These are phyloP conservation scores for Parvularia atlantis DNA, from an alignment of 78 protist genomes.

Conservation along the genomic window DNA sequence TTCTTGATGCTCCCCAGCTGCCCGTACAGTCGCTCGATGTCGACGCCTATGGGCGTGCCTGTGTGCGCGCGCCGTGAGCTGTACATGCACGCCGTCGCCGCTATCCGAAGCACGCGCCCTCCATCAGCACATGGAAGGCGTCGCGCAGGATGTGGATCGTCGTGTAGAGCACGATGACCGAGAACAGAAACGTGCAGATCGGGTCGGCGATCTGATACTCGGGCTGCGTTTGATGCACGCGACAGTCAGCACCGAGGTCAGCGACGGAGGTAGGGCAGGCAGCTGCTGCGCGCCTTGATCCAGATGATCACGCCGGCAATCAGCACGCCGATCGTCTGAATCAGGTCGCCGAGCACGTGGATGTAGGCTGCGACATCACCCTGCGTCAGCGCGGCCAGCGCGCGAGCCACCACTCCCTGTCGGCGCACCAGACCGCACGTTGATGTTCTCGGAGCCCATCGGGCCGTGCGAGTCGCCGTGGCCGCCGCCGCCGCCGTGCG, in stretches of 20 bases:
- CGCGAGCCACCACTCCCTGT: no score
- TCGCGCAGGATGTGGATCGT: conserved; percentile 33
- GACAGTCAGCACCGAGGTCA: no score
- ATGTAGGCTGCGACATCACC: conserved; percentile 62
- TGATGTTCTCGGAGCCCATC: conserved; percentile 5
- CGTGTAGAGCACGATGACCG: conserved; percentile 45
- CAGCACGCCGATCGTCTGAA: conserved; percentile 68
- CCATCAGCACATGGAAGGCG: conserved; percentile 45
- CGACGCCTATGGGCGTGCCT: conserved; percentile 32
- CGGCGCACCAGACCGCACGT: no score
- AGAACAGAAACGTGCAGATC: conserved; percentile 52
- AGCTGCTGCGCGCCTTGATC: no score
- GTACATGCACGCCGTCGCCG: neutral
- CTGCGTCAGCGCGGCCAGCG: no score
- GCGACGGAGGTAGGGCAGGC: no score
- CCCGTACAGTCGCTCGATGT: neutral
- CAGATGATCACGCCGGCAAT: conserved; percentile 54
- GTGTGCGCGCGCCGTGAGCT: neutral
- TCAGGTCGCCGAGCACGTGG: conserved; percentile 71
- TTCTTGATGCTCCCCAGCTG: conserved; percentile 30
- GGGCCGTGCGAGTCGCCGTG: neutral
- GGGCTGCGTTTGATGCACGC: no score
- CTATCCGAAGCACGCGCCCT: neutral
- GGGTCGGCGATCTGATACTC: conserved; percentile 66
- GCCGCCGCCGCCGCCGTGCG: neutral